Base-by-base conservation (phyloP, 1,284 basidiomycete genomes). In the Porodaedalea pini region DNA sequence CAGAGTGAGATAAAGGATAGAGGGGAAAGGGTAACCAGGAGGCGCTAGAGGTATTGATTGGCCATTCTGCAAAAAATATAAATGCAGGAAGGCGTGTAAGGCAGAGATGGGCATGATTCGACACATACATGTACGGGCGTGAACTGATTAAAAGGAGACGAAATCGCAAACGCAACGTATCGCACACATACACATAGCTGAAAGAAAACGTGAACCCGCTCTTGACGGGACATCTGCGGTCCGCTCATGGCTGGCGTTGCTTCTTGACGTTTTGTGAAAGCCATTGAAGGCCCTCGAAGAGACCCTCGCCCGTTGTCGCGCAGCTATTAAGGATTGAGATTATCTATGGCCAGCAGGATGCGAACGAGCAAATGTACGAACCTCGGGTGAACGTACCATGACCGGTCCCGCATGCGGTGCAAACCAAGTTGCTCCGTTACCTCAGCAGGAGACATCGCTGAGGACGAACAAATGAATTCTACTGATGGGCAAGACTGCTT, bases 311-410 rank as follows among this genome's bases (percentile, higher is more conserved):
- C 17, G 92, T 94, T 17, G 92, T 94, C n/a, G 93, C 93, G 69
- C 93, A 95, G 74, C 92, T 95, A 62, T 3, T 58, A 23, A 37
- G 19, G n/a, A 23, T 15, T 11, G 13, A 13, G 1, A 23, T 40
- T 29, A 54, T 6, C n/a, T n/a, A n/a, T 43, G 4, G 36, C 23
- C 27, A 44, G 29, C 19, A 23, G 31, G 17, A 11, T 8, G 36
- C 2, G 8, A 8, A 11, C 8, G n/a, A 10, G 17, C 17, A 34
- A 50, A 31, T 32, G 15, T 27, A 21, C 25, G 45, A 13, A 34
- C 92, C 93, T 95, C 53, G 95, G 95, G 75, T 98, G 94, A 45
- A 97, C 94, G 79, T 97, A 99, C 97, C 97, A 99, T 71, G 92
- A 94, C 63, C 97, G 82, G 70, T 98, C 95, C 61, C 93, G 86